Evolutionary conservation across 2,329 filamentous ascomycete species (phyloP).

Genomic region (Fusarium nygamai): DNA sequence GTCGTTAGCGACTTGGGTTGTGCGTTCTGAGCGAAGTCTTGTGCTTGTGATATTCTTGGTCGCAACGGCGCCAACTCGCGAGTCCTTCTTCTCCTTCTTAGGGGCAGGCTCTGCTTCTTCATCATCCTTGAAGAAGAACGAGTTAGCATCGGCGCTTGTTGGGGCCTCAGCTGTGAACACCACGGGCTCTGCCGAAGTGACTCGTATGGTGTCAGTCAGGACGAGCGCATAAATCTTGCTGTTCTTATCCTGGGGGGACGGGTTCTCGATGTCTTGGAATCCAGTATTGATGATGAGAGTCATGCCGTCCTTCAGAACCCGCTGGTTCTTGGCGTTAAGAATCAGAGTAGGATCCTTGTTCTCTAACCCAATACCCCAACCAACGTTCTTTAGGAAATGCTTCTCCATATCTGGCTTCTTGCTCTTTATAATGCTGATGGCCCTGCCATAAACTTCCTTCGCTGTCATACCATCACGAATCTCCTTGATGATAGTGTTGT

Average conservation of each 20-base stretch:
- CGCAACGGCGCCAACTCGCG: constrained; percentile 84
- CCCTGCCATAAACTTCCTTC: constrained; percentile 93
- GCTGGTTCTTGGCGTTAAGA: constrained; percentile 85
- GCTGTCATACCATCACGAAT: constrained; percentile 85
- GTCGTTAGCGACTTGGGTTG: constrained; percentile 82
- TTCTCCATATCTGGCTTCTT: constrained; percentile 97
- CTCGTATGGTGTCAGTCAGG: constrained; percentile 92
- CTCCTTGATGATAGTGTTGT: constrained; percentile 90
- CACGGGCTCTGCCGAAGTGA: constrained; percentile 79
- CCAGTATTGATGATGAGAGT: constrained; percentile 91
- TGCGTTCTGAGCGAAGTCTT: constrained; percentile 88
- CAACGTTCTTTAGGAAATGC: constrained; percentile 92
- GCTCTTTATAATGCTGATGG: constrained; percentile 78
- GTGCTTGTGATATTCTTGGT: constrained; percentile 96
- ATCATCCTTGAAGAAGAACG: constrained; percentile 98
- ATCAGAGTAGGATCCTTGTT: constrained; percentile 84
- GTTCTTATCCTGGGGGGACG: constrained; percentile 87
- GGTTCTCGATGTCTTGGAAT: constrained; percentile 88
- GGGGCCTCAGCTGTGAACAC: constrained; percentile 95
- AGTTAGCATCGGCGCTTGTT: constrained; percentile 90
- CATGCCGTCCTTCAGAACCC: constrained; percentile 94
- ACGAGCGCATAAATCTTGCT: constrained; percentile 90
- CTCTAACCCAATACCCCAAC: constrained; percentile 92
- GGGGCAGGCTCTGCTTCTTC: constrained; percentile 85
- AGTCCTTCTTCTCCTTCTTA: constrained; percentile 91